Evolutionary conservation across 2,329 filamentous ascomycete species (phyloP), one percentile per base, ranked within the genome.

Genomic region (Triangularia verruculosa): DNA sequence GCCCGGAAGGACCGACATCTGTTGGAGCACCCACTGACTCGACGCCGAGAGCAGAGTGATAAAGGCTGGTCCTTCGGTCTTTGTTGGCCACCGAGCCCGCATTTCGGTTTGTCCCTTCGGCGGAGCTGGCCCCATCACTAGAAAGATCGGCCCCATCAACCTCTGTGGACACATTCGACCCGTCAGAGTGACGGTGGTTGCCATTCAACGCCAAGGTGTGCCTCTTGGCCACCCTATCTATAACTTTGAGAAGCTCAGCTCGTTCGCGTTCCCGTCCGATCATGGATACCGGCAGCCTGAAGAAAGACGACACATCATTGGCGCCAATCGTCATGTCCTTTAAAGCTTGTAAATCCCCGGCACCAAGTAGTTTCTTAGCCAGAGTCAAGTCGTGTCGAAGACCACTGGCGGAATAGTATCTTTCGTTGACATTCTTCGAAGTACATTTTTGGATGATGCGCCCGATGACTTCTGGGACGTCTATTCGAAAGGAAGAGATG

Each of bases 281-380:
- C 82, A 96, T 92, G 63, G 83, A 82, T 0, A 87, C 85, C 0
- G 94, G 94, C 20, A 97, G 83, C 69, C 93, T 90, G 77, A 97
- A 97, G 73, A 96, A 95, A 4, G 93, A 96, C 0, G 92, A 96
- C 0, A 97, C 87, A 75, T 98, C 94, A 63, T 88, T 91, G n/a
- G 88, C 86, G 12, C 86, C 93, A 64, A 96, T 88, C 67, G 86
- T 82, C 81, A 92, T 96, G 43, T 89, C 83, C 64, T 86, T 87
- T 60, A 97, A 79, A 0, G 88, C 87, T 59, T 85, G 78, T 65
- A 84, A 82, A 70, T 97, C 89, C 17, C 92, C 93, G 70, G 92
- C 86, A 3, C 85, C 86, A 6, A 97, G 79, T 39, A 94, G 82
- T 67, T 89, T 84, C 67, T 91, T 88, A 4, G 97, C 87, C 70